Conservation (phyloP, 495 filamentous ascomycete species). For the Jackrogersella minutella region DNA sequence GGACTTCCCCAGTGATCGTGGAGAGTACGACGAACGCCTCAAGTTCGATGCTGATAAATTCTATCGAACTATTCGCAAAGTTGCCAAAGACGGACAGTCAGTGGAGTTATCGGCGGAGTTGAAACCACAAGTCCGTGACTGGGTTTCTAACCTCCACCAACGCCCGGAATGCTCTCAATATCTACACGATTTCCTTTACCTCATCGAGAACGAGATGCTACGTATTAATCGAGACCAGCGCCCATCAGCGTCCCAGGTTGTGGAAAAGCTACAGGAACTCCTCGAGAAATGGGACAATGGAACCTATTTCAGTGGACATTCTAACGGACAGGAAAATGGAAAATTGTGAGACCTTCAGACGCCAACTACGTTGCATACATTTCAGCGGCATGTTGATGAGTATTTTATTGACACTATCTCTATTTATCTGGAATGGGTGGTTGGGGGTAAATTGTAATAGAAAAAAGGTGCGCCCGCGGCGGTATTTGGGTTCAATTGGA, state of each 20-base stretch:
- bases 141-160: slow-evolving; percentile 4
- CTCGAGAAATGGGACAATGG: not conserved
- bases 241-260: slow-evolving; percentile 10
- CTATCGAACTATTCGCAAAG: slow-evolving; percentile 6
- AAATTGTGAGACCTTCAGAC: not conserved
- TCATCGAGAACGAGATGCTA: slow-evolving; percentile 13
- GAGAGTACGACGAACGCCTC: not conserved
- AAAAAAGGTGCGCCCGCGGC: not conserved
- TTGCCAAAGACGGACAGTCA: too few species aligned
- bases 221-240: not conserved
- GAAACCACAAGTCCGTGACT: slow-evolving; percentile 5
- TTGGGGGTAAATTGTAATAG: not conserved
- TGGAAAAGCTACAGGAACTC: not conserved
- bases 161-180: slow-evolving; percentile 7
- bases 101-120: not conserved
- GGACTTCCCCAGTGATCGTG: slow-evolving; percentile 20
- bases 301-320: not conserved
- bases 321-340: not conserved
- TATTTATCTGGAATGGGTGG: not conserved
- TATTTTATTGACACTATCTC: too few species aligned
- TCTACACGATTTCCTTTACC: not conserved
- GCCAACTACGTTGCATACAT: too few species aligned
- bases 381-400: too few species aligned
- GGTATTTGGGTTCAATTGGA: not conserved
- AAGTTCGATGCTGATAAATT: slow-evolving; percentile 13